These are phyloP conservation scores for Exophiala oligosperma DNA, from an alignment of 2,329 filamentous ascomycete species.

Conservation along the genomic window DNA sequence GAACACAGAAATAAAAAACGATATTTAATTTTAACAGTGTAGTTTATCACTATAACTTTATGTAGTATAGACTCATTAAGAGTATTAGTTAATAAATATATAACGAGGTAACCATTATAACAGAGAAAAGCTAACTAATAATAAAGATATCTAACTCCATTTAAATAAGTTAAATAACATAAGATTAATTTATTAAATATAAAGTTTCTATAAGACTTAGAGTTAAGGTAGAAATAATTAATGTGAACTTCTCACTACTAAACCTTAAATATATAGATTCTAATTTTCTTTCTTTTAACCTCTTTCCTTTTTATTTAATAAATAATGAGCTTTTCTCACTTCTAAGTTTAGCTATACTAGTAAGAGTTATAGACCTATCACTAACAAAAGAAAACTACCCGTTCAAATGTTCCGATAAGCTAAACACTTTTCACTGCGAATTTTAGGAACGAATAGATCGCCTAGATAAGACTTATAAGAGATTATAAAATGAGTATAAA, in stretches of 20 bases:
- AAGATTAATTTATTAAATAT: not conserved
- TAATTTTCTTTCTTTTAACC: conserved; percentile 1
- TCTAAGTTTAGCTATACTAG: not conserved
- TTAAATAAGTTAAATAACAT: not conserved
- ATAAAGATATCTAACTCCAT: not conserved
- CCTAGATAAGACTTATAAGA: not conserved
- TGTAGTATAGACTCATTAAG: not conserved
- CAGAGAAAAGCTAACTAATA: not conserved
- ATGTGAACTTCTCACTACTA: not conserved
- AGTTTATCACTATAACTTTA: too few species aligned
- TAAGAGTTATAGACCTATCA: not conserved
- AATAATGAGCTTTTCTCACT: not conserved
- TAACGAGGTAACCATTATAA: not conserved
- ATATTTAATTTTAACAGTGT: not conserved
- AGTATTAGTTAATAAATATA: not conserved
- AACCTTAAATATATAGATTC: not conserved
- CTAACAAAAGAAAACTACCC: not conserved
- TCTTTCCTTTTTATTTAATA: not conserved
- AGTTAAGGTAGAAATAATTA: not conserved
- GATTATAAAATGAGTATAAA: not conserved
- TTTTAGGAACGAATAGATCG: not conserved
- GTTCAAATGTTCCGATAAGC: not conserved
- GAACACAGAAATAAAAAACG: not conserved
- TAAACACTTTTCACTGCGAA: not conserved
- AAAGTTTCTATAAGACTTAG: not conserved